Conservation (phyloP, 2,329 filamentous ascomycete genomes). For the Diaporthe sp. region DNA sequence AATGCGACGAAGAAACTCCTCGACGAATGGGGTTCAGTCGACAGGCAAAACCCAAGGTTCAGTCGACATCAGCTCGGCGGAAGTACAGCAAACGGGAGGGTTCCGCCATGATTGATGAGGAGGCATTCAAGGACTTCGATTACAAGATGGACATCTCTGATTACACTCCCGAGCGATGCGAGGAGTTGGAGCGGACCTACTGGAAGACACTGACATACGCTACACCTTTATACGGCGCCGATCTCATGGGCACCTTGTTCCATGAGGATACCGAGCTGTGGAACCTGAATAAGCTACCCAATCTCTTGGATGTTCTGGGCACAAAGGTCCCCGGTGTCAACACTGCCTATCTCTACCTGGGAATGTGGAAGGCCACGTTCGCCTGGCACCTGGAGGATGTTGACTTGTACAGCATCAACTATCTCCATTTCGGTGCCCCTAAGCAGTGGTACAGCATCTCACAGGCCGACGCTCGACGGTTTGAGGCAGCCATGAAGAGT, state of each 20-base stretch:
- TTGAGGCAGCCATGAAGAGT: conserved; percentile 94
- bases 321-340: conserved; percentile 98
- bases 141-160: conserved; percentile 90
- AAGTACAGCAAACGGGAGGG: conserved; percentile 86
- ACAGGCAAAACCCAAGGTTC: conserved; percentile 68
- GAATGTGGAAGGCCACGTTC: conserved; percentile 99
- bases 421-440: conserved; percentile 96
- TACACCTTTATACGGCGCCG: conserved; percentile 92
- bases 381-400: conserved; percentile 99
- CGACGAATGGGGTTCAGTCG: conserved; percentile 62
- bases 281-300: conserved; percentile 96
- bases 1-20: conserved; percentile 55
- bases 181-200: conserved; percentile 93
- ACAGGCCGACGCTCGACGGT: conserved; percentile 90
- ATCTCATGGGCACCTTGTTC: conserved; percentile 96
- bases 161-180: conserved; percentile 90
- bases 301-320: conserved; percentile 91
- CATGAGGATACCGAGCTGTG: conserved; percentile 84
- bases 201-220: conserved; percentile 98
- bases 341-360: conserved; percentile 95
- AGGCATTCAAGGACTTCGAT: conserved; percentile 89
- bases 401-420: conserved; percentile 99
- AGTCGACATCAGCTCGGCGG: conserved; percentile 86
- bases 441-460: conserved; percentile 99
- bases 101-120: conserved; percentile 85